Conservation (phyloP, 805 yeast species). For the Yarrowia hollandica region DNA sequence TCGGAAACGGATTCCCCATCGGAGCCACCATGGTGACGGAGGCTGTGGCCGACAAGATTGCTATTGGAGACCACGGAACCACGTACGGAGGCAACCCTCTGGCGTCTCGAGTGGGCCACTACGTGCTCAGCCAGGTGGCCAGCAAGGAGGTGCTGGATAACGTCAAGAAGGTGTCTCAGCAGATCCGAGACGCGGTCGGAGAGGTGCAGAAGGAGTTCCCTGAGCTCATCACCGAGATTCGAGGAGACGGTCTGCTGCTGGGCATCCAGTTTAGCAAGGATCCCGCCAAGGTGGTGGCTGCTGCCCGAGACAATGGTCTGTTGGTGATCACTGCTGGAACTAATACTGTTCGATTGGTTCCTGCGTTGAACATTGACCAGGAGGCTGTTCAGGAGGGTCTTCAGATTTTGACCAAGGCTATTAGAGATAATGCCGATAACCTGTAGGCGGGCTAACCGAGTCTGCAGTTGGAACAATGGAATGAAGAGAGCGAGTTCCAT, state of each 20-base stretch:
- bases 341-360: slow-evolving; percentile 86
- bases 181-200: slow-evolving; percentile 51
- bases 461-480: no score
- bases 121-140: slow-evolving; percentile 70
- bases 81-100: slow-evolving; percentile 97
- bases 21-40: slow-evolving; percentile 91
- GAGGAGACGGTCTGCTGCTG: slow-evolving; percentile 86
- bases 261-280: slow-evolving; percentile 76
- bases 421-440: background rate
- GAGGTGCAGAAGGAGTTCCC: slow-evolving; percentile 55
- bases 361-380: slow-evolving; percentile 81
- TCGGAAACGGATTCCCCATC: slow-evolving; percentile 95
- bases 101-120: slow-evolving; percentile 76
- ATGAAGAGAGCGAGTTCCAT: no score
- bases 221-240: slow-evolving; percentile 60
- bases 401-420: slow-evolving; percentile 48
- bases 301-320: slow-evolving; percentile 77
- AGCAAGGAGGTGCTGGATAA: slow-evolving; percentile 56
- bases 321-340: slow-evolving; percentile 89
- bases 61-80: slow-evolving; percentile 96
- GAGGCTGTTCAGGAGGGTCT: slow-evolving; percentile 71
- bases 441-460: no score
- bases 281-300: slow-evolving; percentile 60
- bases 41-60: slow-evolving; percentile 65
- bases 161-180: slow-evolving; percentile 61